A percentile compares a stretch with the other conserved stretches of the same genome.
Conservation (phyloP, 2,329 filamentous ascomycete species). For the Sclerotinia borealis region DNA sequence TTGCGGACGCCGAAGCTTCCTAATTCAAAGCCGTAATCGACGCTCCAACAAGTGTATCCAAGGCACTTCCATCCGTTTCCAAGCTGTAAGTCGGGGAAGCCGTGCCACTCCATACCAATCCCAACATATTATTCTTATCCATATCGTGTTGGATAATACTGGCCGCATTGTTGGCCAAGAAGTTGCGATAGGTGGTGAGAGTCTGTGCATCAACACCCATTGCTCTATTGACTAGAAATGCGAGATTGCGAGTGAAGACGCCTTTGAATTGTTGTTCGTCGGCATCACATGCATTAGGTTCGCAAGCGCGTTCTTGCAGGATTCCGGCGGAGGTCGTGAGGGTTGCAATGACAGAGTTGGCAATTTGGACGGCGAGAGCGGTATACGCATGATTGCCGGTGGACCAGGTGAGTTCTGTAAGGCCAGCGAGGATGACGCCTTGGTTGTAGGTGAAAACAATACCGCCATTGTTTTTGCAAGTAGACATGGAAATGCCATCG, state of each 20-base stretch:
- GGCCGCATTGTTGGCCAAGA: slow-evolving; percentile 3
- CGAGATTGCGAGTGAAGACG: slow-evolving; percentile 60
- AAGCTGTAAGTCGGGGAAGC: not conserved
- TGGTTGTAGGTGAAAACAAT: slow-evolving; percentile 52
- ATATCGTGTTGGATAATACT: not conserved
- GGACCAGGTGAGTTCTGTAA: slow-evolving; percentile 51
- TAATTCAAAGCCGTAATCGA: not conserved
- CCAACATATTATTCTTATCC: not conserved
- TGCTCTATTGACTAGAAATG: slow-evolving; percentile 43
- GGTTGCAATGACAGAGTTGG: slow-evolving; percentile 44
- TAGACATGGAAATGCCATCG: slow-evolving; percentile 42
- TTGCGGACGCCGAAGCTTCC: no score
- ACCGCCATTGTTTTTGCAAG: slow-evolving; percentile 44
- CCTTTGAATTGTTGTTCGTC: slow-evolving; percentile 66
- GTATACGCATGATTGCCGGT: slow-evolving; percentile 38
- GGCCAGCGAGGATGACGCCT: slow-evolving; percentile 53
- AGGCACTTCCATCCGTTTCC: slow-evolving; percentile 6
- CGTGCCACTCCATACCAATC: slow-evolving; percentile 9
- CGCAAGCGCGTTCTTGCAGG: slow-evolving; percentile 46
- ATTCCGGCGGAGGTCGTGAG: slow-evolving; percentile 42
- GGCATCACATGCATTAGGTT: slow-evolving; percentile 38
- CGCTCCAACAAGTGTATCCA: slow-evolving; percentile 12
- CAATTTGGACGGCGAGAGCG: slow-evolving; percentile 47
- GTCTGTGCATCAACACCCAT: not conserved
- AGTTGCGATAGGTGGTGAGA: not conserved